Conservation (phyloP, 169 alveolate genomes). For the Cryptosporidium bovis region DNA sequence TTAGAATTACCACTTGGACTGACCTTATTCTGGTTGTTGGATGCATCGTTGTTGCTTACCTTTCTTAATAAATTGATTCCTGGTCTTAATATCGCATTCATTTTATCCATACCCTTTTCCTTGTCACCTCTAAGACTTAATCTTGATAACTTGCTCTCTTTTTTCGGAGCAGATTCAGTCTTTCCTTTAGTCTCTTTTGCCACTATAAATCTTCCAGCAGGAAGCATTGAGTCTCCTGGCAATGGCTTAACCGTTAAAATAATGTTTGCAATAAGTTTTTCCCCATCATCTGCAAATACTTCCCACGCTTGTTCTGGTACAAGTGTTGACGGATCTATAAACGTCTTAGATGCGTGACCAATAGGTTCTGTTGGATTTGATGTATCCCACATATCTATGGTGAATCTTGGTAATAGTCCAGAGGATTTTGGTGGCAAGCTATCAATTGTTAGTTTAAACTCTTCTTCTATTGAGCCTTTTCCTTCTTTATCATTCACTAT, state of each 20-base stretch:
- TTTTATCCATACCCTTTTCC: slow-evolving; percentile 46
- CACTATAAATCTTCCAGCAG: slow-evolving; percentile 82
- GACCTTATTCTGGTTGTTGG: not conserved
- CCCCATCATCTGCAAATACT: slow-evolving; percentile 12
- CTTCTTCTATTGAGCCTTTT: slow-evolving; percentile 78
- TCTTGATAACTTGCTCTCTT: slow-evolving; percentile 55
- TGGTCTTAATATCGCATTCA: slow-evolving; percentile 57
- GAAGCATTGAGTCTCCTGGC: slow-evolving; percentile 83
- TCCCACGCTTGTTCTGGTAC: slow-evolving; percentile 60
- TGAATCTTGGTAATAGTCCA: slow-evolving; percentile 82
- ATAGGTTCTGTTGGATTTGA: slow-evolving; percentile 45
- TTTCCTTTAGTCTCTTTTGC: slow-evolving; percentile 68
- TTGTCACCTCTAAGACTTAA: slow-evolving; percentile 38
- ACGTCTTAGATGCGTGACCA: slow-evolving; percentile 59
- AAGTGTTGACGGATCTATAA: slow-evolving; percentile 58
- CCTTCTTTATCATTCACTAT: slow-evolving; percentile 35
- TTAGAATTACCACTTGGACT: not conserved
- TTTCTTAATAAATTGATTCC: slow-evolving; percentile 8
- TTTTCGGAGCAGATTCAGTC: not conserved
- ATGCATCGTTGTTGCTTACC: not conserved
- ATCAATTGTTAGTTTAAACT: slow-evolving; percentile 76
- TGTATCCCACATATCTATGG: slow-evolving; percentile 79
- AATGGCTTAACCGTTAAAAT: slow-evolving; percentile 81
- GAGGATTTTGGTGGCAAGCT: slow-evolving; percentile 83
- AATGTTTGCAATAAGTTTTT: slow-evolving; percentile 78